Base-by-base conservation (phyloP, 345 rosid species). In the Citrus glauca region DNA sequence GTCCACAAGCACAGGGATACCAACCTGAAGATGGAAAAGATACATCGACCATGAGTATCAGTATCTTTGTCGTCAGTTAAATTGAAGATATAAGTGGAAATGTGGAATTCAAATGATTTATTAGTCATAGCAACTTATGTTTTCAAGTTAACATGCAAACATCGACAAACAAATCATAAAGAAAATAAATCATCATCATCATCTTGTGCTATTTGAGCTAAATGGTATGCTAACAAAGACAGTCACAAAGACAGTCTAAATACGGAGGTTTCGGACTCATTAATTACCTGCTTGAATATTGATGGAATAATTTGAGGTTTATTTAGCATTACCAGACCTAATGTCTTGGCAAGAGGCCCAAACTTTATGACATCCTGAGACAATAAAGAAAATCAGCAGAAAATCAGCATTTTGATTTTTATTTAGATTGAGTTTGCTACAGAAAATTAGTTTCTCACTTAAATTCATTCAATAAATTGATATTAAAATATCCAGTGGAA, bases 261-360 rank as follows among this genome's bases (percentile, higher is more conserved):
- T n/a, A 35, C 2, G 25, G 33, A n/a, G 22, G 13, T 25, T 38
- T 19, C 25, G 25, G 22, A 2, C 8, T 57, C 37, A 13, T 62
- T 50, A 50, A 65, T 76, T 85, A 92, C 99, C 95, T 95, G 98
- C 81, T 75, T 89, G 86, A 95, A 86, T 84, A 93, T 93, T 28
- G 94, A 83, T 19, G 98, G 97, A 84, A 95, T 80, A 27, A 92
- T 91, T 83, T 87, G 95, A 74, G 99, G 99, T 86, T 93, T 91
- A 64, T 89, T 88, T 24, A 91, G 61, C 95, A 93, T 90, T 78
- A 95, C 98, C 76, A 93, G 93, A 80, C 98, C 98, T 82, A 93
- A 87, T 73, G 99, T 95, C 90, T 90, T 93, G 66, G 96, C 81
- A 74, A 95, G 93, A 66, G 97, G 91, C 74, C 93, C 91, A 80